These are phyloP conservation scores for Talaromyces sp. DNA, from an alignment of 2,329 filamentous ascomycete species.

Conservation along the genomic window DNA sequence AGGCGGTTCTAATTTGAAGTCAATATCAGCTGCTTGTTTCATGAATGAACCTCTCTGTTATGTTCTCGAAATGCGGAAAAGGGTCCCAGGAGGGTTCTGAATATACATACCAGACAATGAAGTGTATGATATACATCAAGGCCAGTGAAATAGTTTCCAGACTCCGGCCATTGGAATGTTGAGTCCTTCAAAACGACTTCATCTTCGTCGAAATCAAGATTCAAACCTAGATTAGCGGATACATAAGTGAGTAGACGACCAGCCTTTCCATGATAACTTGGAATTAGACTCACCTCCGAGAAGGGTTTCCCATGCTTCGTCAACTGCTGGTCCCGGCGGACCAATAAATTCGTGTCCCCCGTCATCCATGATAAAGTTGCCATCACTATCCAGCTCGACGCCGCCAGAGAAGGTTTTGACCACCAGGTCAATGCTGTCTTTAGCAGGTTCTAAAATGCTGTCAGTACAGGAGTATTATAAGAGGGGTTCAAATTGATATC, in stretches of 20 bases:
- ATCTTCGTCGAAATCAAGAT: background rate
- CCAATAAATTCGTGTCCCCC: background rate
- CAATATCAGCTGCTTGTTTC: background rate
- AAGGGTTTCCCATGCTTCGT: background rate
- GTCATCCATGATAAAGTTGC: background rate
- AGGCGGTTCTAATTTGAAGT: background rate
- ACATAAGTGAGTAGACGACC: too few relatives aligned
- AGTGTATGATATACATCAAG: background rate
- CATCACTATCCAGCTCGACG: background rate
- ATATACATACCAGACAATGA: background rate
- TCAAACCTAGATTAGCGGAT: background rate
- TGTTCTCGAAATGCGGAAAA: background rate
- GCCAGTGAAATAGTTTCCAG: background rate
- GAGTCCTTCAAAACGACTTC: background rate
- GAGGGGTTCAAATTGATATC: background rate
- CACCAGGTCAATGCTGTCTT: background rate
- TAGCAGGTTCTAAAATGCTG: background rate
- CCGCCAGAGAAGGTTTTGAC: background rate
- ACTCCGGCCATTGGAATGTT: background rate
- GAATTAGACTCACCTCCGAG: background rate
- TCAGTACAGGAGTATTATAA: background rate
- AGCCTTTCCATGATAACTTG: too few relatives aligned
- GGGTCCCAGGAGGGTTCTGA: background rate
- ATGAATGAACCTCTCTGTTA: background rate
- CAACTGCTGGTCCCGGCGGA: background rate